Percentiles rank a stretch among this genome's conserved stretches.
Conservation (phyloP, 1,284 basidiomycete species). For the Tilletia caries region DNA sequence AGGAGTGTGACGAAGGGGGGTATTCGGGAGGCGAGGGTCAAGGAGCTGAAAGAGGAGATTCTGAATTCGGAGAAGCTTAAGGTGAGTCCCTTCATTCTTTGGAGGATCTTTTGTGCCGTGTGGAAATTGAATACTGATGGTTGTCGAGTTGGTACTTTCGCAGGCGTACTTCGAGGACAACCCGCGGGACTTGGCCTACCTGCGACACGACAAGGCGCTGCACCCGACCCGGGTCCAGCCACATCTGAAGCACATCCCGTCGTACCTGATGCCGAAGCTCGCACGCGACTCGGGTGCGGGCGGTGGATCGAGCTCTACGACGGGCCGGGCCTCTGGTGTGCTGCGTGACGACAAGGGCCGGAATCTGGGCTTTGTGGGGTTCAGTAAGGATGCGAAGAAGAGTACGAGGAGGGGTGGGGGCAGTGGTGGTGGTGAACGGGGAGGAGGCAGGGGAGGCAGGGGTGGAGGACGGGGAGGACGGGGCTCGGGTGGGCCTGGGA, state of each 20-base stretch:
- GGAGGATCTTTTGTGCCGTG: not conserved
- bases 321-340: not conserved
- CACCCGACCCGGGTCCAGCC: conserved; percentile 77
- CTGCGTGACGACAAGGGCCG: conserved; percentile 1
- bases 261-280: conserved; percentile 73
- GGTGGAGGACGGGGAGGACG: not conserved
- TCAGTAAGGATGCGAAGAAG: not conserved
- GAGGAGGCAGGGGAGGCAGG: not conserved
- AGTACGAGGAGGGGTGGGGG: not conserved
- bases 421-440: not conserved
- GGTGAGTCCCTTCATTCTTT: conserved; percentile 58
- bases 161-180: conserved; percentile 98
- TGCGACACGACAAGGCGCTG: conserved; percentile 89
- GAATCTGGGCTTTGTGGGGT: conserved; percentile 5
- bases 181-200: conserved; percentile 84
- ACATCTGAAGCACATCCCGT: conserved; percentile 94
- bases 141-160: conserved; percentile 5
- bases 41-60: conserved; percentile 90
- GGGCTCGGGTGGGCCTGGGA: not conserved
- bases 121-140: not conserved
- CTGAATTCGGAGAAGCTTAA: conserved; percentile 93
- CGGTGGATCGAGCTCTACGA: not conserved
- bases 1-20: conserved; percentile 79
- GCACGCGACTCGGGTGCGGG: not conserved
- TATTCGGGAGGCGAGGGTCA: conserved; percentile 85